Evolutionary conservation across 768 basidiomycete species (phyloP), one percentile per base, ranked within the genome.

Genomic region (Termitomyces sp.): DNA sequence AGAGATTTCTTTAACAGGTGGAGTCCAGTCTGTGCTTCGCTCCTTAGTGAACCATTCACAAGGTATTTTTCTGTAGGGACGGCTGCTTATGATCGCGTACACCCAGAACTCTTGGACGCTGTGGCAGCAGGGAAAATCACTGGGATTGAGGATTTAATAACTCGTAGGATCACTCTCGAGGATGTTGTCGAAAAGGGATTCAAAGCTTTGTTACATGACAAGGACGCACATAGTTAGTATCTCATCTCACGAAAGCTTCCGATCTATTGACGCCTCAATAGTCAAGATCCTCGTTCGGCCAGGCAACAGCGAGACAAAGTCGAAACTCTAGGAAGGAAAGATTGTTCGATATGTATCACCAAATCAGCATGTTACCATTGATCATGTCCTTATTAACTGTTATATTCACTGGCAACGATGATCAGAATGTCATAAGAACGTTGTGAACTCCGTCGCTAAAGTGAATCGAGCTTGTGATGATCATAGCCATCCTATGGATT

Each of bases 161-260:
- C 78, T 1, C 66, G 65, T 32, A 71, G 67, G 51, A 77, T 79
- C 22, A 48, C 57, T 0, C 53, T 81, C 3, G 68, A 77, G 14
- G 75, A 78, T 53, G 62, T 77, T 14, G 71, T 79, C 6, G 69
- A 74, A 46, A 64, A 75, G 40, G 78, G 77, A 1, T 68, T 80
- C 46, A 61, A 71, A 48, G 63, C 69, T 14, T 66, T 80, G 10
- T 50, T 76, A 26, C 62, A 69, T 32, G 71, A 77, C 46, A 75
- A 76, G 59, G 71, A 73, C 35, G 65, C 65, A 3, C 74, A 79
- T 50, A 70, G 77, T 76, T 34, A 50, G 72, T 56, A 8, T 24
- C 44, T 26, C 7, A 30, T n/a, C 7, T 15, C 3, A 24, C 12
- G 19, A 15, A 21, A 50, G 19, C 26, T 47, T 24, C 26, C 15